Evolutionary conservation across 768 basidiomycete species (phyloP).

Genomic region (Pulveroboletus sp.): DNA sequence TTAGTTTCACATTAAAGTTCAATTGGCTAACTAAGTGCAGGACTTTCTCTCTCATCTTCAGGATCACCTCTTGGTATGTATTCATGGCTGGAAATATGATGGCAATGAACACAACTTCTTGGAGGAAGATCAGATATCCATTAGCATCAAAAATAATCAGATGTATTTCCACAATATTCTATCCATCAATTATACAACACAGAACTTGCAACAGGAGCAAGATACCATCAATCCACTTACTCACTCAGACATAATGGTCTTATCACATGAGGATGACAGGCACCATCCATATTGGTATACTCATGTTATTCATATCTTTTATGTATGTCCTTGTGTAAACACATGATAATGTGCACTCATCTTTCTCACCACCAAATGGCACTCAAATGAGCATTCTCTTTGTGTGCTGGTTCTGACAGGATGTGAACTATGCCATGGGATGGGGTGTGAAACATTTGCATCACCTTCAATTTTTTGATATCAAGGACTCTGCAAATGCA

Average conservation of each 20-base stretch:
- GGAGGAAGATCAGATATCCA: background rate
- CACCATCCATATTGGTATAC: background rate
- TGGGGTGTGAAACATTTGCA: too few relatives aligned
- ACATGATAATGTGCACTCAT: too few relatives aligned
- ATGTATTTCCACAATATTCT: background rate
- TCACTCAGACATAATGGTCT: background rate
- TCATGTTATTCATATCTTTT: background rate
- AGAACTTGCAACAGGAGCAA: background rate
- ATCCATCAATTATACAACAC: background rate
- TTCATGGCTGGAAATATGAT: background rate
- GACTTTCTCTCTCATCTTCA: background rate
- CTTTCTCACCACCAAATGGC: too few relatives aligned
- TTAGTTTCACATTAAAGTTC: background rate
- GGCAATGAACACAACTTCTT: background rate
- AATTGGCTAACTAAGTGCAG: background rate
- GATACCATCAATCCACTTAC: background rate
- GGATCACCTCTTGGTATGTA: background rate
- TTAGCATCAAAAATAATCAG: background rate
- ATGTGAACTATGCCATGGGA: too few relatives aligned
- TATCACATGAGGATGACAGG: background rate
- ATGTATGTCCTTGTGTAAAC: too few relatives aligned
- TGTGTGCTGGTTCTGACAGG: too few relatives aligned
- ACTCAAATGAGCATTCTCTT: too few relatives aligned
- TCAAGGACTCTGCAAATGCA: too few relatives aligned
- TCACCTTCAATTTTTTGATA: too few relatives aligned